Evolutionary conservation across 768 basidiomycete genomes (phyloP), one percentile per base, ranked within the genome.

Genomic region (Termitomyces sp.): DNA sequence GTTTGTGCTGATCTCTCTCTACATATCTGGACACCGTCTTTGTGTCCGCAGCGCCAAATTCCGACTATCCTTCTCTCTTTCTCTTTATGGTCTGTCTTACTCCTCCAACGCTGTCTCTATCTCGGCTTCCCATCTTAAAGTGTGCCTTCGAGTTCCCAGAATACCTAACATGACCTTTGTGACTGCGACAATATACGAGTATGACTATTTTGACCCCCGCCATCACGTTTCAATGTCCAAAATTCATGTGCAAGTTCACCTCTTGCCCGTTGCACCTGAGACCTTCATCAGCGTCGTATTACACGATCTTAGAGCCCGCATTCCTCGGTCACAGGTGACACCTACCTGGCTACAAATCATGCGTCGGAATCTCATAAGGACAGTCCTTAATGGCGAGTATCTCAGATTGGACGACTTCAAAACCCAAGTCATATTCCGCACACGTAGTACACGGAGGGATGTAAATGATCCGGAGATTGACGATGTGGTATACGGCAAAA

Each of bases 331-430:
- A 22, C 60, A 68, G 36, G 57, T 59, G 46, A 75, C 73, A 7
- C 80, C 81, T 9, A 62, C 60, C 42, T 78, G 72, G 73, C 62
- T 80, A 7, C 64, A 71, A 56, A 53, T 45, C 6, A 64, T 79
- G 12, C 71, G 80, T 24, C 62, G 66, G 53, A 76, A 76, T 55
- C 57, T 80, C 37, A 64, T 78, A 20, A 64, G 69, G 20, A 75
- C 78, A 0, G 57, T 79, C 22, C 61, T 81, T 11, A 67, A 71
- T 11, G 79, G 78, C 37, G 73, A 79, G 30, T 69, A 75, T 34
- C 62, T 75, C 34, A 71, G 76, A 13, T 66, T 76, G 18, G 74
- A 79, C 61, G 65, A 76, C 49, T 67, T 78, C 53, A 64, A 68
- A 36, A 73, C 75, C 13, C 70, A 65, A 18, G 36, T 77, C 13